Evolutionary conservation across 1,284 basidiomycete genomes (phyloP), one percentile per base, ranked within the genome.

Genomic region (Pyrrhoderma noxium): DNA sequence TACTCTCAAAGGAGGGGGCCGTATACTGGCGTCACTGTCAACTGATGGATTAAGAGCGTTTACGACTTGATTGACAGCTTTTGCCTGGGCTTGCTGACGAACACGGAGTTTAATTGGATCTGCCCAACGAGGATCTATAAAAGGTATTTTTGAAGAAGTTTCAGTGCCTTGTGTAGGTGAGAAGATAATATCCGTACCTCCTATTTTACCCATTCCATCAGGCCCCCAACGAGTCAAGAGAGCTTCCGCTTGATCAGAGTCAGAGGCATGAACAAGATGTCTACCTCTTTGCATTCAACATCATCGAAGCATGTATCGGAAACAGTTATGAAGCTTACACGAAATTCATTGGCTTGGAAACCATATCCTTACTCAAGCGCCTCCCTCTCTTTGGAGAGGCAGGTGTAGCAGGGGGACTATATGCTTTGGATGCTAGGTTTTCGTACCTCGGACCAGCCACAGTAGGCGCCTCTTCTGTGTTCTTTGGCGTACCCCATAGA

Each of bases 241-340:
- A 27, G 88, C 91, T 64, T 91, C 89, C 25, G 91, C 84, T 66
- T 97, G 91, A 68, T 93, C 90, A 19, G 83, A 89, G 67, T 95
- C 90, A 52, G 90, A 93, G 16, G 94, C 92, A 69, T 97, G 93
- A 19, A 94, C 85, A 55, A 95, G 77, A 67, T 97, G 94, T 47
- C 92, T 94, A 61, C 22, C 51, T 5, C 27, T 19, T 31, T 7
- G 27, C 37, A 46, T 40, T 16, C 9, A 16, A 16, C 35, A 37
- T 37, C 11, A 40, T 8, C 14, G 37, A 48, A 31, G 49, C 49
- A 36, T 45, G 47, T 18, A 23, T 41, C 19, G 44, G 18, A 27
- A 42, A 23, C 37, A 34, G 42, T 31, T 43, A 23, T 21, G 27
- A 9, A 47, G 78, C 89, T 68, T 71, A 93, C 91, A 89, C 74